Evolutionary conservation across 345 rosid genomes (phyloP), one percentile per base, ranked within the genome.

Genomic region (Aethionema arabicum): DNA sequence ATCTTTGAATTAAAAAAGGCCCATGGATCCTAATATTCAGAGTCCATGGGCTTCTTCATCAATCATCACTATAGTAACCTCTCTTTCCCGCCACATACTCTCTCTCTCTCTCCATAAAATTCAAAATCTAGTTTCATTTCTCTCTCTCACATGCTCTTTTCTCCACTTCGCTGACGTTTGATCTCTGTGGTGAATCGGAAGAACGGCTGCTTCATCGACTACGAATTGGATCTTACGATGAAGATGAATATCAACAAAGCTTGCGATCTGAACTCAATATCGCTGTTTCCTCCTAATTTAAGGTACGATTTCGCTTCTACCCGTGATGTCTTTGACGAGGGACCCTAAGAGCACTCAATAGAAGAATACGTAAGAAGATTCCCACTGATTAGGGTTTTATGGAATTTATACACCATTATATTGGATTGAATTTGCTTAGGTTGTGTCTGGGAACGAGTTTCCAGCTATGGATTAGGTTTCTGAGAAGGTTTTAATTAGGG

Each of bases 211-310:
- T 32, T 59, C 41, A 0, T 59, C 53, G 29, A 49, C 42, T 46
- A 16, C 27, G 31, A 15, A 10, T 44, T 27, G 11, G 70, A 69
- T 57, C 59, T 0, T 6, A 8, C 7, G 69, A 87, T 83, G 96
- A 93, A 90, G 82, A 72, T 87, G 95, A 93, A 90, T 78, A 82
- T 88, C 78, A 90, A 90, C 80, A 86, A 77, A 81, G 95, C 84
- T 16, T 83, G 80, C 80, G 97, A 86, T 70, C 90, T 88, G 72
- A 85, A 72, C 72, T 90, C 97, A 63, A 84, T 90, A 37, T 86
- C 96, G 9, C 93, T 88, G 47, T 78, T 95, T 68, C 96, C 97
- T 74, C 92, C 96, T 69, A 88, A 82, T 54, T 35, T 83, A 45
- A 84, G 97, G 99, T 90, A 31, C 56, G 52, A 38, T 63, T 54